These are phyloP conservation scores for Coprinellus micaceus DNA, from an alignment of 768 basidiomycete species.

Conservation along the genomic window DNA sequence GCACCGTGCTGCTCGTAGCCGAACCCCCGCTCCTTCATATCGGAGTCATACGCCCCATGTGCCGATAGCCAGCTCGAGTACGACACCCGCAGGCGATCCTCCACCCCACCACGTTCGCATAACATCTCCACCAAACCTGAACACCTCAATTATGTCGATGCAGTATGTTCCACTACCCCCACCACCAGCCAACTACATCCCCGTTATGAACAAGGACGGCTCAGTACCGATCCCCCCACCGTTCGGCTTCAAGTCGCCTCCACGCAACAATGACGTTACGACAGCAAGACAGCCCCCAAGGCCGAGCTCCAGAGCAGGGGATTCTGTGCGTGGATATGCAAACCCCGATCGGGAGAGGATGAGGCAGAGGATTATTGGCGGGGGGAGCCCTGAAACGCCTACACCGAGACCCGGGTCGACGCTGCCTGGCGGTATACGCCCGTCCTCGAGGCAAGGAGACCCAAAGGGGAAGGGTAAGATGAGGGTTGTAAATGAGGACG, in stretches of 20 bases:
- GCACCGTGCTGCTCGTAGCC: no score
- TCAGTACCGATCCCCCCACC: slow-evolving; percentile 49
- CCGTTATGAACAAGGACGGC: slow-evolving; percentile 33
- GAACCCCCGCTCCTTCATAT: no score
- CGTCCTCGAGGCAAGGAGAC: neutral
- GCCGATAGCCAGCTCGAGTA: no score
- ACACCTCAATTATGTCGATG: slow-evolving; percentile 15
- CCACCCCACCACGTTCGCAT: no score
- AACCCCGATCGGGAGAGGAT: neutral
- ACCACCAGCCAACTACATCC: slow-evolving; percentile 51
- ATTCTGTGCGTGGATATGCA: neutral
- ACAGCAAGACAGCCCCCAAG: no score
- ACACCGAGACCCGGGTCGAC: neutral
- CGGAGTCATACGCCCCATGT: no score
- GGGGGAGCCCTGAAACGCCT: neutral
- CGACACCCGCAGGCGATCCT: no score
- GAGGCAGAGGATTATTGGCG: neutral
- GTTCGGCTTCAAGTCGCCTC: slow-evolving; percentile 32
- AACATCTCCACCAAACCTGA: slow-evolving; percentile 14
- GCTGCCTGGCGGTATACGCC: no score
- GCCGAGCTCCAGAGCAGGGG: no score
- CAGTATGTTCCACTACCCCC: slow-evolving; percentile 23
- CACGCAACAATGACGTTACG: neutral
- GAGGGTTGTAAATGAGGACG: no score
- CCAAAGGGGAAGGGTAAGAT: neutral